A percentile compares a stretch with the other conserved stretches of the same genome.
These are phyloP conservation scores for Carpinus fangiana DNA, from an alignment of 306 rosid genomes.

Conservation along the genomic window DNA sequence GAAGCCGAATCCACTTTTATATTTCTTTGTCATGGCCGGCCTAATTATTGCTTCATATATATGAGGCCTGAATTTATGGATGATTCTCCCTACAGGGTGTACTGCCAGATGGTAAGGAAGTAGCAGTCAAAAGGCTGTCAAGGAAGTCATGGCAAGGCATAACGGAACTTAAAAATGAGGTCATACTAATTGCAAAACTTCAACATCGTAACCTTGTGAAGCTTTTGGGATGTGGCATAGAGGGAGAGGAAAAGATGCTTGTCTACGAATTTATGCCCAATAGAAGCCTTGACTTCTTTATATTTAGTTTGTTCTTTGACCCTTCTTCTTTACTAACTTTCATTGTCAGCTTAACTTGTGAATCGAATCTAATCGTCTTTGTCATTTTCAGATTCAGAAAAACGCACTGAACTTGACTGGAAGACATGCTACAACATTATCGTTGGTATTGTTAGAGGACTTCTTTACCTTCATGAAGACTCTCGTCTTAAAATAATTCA, in stretches of 20 bases:
- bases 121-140: slow-evolving; percentile 67
- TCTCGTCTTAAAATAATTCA: slow-evolving; percentile 29
- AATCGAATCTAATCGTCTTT: no score
- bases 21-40: no score
- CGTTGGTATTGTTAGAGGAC: slow-evolving; percentile 29
- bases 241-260: slow-evolving; percentile 59
- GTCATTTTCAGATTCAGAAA: slow-evolving; percentile 11
- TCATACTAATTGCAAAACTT: slow-evolving; percentile 50
- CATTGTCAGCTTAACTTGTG: not conserved
- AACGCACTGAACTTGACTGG: slow-evolving; percentile 24
- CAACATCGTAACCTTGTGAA: slow-evolving; percentile 65
- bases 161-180: slow-evolving; percentile 63
- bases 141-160: slow-evolving; percentile 54
- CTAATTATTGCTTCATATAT: no score
- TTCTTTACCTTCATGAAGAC: slow-evolving; percentile 39
- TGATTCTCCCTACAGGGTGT: slow-evolving; percentile 37
- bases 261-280: slow-evolving; percentile 70
- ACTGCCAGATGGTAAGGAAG: slow-evolving; percentile 48
- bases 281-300: slow-evolving; percentile 57
- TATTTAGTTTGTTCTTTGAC: slow-evolving; percentile 41
- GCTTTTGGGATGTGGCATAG: slow-evolving; percentile 55
- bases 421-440: slow-evolving; percentile 3
- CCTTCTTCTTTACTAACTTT: not conserved
- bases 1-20: no score
- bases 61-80: not conserved